Evolutionary conservation across 768 basidiomycete species (phyloP).

Genomic region (Pleurotus djamor): DNA sequence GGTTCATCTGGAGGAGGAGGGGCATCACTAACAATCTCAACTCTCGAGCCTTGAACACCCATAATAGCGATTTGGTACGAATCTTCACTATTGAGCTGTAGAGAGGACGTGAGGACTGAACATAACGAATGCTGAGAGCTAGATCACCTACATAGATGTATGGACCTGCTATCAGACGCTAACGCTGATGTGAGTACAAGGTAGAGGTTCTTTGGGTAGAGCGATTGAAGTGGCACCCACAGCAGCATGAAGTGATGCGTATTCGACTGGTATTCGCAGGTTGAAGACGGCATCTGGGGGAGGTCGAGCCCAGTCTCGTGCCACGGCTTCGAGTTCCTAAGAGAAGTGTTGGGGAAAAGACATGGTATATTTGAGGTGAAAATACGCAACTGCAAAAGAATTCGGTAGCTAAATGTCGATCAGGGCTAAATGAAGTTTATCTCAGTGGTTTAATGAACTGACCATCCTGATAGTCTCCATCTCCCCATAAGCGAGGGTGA

Average conservation of each 20-base stretch:
- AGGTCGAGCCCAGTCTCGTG: constrained; percentile 84
- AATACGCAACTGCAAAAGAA: constrained; percentile 52
- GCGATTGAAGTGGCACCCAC: constrained; percentile 40
- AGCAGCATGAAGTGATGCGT: constrained; percentile 79
- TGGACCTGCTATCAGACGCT: constrained; percentile 80
- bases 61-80: constrained; percentile 88
- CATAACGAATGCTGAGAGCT: background rate
- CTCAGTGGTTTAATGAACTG: constrained; percentile 15
- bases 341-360: constrained; percentile 8
- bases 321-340: constrained; percentile 81
- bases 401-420: constrained; percentile 55
- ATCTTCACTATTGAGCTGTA: constrained; percentile 77
- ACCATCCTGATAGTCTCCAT: constrained; percentile 86
- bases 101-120: constrained; percentile 9
- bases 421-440: constrained; percentile 9
- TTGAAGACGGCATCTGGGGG: constrained; percentile 76
- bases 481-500: constrained; percentile 80
- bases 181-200: constrained; percentile 16
- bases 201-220: constrained; percentile 8
- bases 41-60: constrained; percentile 78
- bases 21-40: constrained; percentile 84
- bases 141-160: constrained; percentile 70
- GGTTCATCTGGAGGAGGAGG: constrained; percentile 85
- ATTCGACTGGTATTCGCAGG: constrained; percentile 84
- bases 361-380: background rate